Evolutionary conservation across 1,284 basidiomycete species (phyloP).

Genomic region (Ganoderma leucocontextum): DNA sequence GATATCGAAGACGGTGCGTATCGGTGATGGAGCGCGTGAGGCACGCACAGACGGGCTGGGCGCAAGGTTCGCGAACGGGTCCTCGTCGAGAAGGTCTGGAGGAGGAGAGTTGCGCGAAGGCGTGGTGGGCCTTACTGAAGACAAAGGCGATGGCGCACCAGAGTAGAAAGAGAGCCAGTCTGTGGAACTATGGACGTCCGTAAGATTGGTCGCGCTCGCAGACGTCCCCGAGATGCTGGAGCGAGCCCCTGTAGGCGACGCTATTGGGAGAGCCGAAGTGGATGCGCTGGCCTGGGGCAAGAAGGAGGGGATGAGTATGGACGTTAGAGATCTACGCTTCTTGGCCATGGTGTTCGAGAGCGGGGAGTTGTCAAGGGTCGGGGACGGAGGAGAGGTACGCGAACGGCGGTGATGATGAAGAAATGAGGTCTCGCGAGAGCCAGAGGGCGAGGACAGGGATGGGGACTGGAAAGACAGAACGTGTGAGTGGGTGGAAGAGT

Average conservation of each 20-base stretch:
- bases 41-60: conserved; percentile 38
- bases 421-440: conserved; percentile 17
- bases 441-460: conserved; percentile 6
- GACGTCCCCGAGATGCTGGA: conserved; percentile 11
- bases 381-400: conserved; percentile 25
- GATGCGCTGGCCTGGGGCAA: conserved; percentile 39
- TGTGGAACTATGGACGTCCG: conserved; percentile 19
- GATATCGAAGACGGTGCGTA: conserved; percentile 33
- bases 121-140: conserved; percentile 26
- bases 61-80: conserved; percentile 71
- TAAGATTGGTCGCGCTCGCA: conserved; percentile 16
- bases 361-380: conserved; percentile 21
- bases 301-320: conserved; percentile 56
- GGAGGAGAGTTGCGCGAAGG: conserved; percentile 42
- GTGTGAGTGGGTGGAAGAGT: conserved; percentile 26
- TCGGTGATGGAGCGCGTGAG: conserved; percentile 32
- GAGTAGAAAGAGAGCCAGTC: conserved; percentile 33
- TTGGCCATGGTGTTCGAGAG: conserved; percentile 44
- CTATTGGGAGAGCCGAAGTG: conserved; percentile 14
- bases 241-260: conserved; percentile 4
- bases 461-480: conserved; percentile 29
- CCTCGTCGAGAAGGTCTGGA: conserved; percentile 66
- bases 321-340: conserved; percentile 59
- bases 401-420: conserved; percentile 21
- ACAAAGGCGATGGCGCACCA: conserved; percentile 32